Evolutionary conservation across 163 green algal species (phyloP).

Genomic region (Chlamydomonas reinhardtii): DNA sequence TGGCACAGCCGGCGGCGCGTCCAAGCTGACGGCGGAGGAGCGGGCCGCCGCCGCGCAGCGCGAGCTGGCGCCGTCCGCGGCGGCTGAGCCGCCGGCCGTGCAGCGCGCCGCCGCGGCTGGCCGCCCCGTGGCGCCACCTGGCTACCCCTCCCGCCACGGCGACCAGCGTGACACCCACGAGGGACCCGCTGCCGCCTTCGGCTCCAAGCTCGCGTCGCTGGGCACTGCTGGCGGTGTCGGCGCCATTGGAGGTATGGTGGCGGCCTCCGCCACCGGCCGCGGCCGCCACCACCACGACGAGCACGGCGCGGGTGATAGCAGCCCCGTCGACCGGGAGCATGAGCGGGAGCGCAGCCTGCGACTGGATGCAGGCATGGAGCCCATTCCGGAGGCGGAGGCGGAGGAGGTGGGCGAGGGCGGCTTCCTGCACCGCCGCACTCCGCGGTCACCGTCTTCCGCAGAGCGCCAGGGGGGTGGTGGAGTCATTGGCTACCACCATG

Average conservation of each 20-base stretch:
- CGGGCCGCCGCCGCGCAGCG: neutral
- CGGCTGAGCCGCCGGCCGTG: neutral
- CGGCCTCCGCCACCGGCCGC: neutral
- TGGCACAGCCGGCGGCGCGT: neutral
- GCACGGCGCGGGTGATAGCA: neutral
- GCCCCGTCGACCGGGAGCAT: neutral
- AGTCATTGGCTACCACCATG: too few relatives aligned
- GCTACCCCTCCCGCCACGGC: neutral
- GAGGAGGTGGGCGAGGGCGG: neutral
- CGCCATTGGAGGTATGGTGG: neutral
- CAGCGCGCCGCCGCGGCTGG: neutral
- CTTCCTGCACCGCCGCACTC: too few relatives aligned
- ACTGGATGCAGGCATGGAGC: neutral
- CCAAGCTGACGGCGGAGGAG: neutral
- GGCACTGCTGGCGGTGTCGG: neutral
- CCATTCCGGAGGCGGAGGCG: neutral
- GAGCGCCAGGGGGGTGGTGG: too few relatives aligned
- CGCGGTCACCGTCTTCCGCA: too few relatives aligned
- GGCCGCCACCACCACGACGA: neutral
- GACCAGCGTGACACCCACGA: neutral
- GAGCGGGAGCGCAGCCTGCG: conserved; percentile 14
- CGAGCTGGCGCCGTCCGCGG: neutral
- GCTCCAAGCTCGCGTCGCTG: neutral
- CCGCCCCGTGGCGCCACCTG: neutral
- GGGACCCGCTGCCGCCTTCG: neutral